These are phyloP conservation scores for Mortierella sp. DNA, from an alignment of 371 early-diverging fungal genomes.

Conservation along the genomic window DNA sequence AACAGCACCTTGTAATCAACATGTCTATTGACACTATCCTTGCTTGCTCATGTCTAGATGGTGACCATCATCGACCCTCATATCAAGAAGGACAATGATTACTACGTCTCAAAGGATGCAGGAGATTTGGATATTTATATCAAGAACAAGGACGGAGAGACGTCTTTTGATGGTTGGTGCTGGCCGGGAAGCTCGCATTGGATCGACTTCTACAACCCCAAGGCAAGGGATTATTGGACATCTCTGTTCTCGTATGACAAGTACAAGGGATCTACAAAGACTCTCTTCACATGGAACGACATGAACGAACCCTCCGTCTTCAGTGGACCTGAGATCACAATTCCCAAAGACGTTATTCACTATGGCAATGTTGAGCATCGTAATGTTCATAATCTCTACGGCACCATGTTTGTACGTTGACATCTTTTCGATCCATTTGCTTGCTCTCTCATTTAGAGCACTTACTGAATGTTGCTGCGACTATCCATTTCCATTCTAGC, in stretches of 20 bases:
- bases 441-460: background rate
- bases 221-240: constrained; percentile 86
- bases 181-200: constrained; percentile 94
- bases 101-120: constrained; percentile 83
- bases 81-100: constrained; percentile 86
- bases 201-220: constrained; percentile 87
- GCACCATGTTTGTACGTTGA: constrained; percentile 68
- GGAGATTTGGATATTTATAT: constrained; percentile 79
- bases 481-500: constrained; percentile 30
- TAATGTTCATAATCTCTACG: constrained; percentile 91
- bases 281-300: constrained; percentile 91
- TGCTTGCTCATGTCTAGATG: constrained; percentile 58
- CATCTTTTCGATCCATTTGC: too few relatives aligned
- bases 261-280: constrained; percentile 79
- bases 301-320: constrained; percentile 97
- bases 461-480: background rate
- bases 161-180: constrained; percentile 89
- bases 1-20: background rate
- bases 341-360: constrained; percentile 91
- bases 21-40: background rate
- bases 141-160: constrained; percentile 72
- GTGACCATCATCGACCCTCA: constrained; percentile 98
- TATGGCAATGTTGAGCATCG: constrained; percentile 84
- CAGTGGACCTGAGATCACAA: constrained; percentile 92
- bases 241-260: constrained; percentile 72